Evolutionary conservation across 768 basidiomycete species (phyloP), one percentile per base, ranked within the genome.

Genomic region (Termitomyces sp.): DNA sequence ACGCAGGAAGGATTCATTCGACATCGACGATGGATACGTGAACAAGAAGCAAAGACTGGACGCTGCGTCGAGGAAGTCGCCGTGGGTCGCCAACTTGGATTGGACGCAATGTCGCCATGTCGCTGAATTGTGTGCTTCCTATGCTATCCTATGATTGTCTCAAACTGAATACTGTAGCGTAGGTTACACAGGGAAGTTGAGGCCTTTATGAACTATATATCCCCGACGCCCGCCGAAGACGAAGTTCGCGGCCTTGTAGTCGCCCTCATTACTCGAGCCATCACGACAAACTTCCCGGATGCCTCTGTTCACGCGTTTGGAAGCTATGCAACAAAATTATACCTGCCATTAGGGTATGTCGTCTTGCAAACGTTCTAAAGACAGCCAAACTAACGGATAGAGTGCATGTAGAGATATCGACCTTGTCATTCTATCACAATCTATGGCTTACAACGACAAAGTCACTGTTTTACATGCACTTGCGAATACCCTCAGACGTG

Each of bases 291-390:
- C 11, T 97, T 92, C 75, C 82, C 86, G 0, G 93, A 95, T 65
- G 93, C 94, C 9, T 74, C 79, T 36, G 87, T 98, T 3, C 74
- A 82, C 58, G 90, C 95, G 1, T 99, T 98, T 70, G 97, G 97
- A 22, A 93, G 90, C 68, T 96, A 87, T 70, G 87, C 91, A 68
- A 98, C 96, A 6, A 93, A 93, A 67, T 76, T 98, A 15, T 99
- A 98, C 70, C 81, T 98, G 22, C 96, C 97, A 4, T 76, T 83
- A 54, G 95, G 95, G 95, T 97, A 71, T 67, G 89, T 75, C 65
- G 12, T 24, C 36, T 51, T 8, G 20, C 30, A 4, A 42, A 7
- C n/a, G 33, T 58, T 18, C 50, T 42, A 12, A 24, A 27, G 37
- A 15, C 48, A 53, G 36, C 20, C 41, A 59, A 61, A 33, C 39